Percentiles rank a stretch among this genome's conserved stretches.
phyloP scores from a whole-genome alignment of 352 stramenopile species.

The Phytophthora pseudosyringae region DNA sequence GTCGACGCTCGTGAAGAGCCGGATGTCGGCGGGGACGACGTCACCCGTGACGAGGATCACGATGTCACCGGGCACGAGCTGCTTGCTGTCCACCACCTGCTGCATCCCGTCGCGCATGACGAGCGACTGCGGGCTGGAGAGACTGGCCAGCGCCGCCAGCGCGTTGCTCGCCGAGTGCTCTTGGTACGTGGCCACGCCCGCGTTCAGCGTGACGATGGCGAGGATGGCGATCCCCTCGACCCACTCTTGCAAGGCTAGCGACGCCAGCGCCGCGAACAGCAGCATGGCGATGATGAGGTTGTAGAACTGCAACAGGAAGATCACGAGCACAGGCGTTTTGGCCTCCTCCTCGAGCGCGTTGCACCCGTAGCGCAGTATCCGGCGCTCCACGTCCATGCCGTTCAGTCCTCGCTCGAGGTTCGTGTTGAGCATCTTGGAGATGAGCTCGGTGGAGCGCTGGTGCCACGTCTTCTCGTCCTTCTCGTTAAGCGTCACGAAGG shows the following conservation, averaged over 20 bases:
- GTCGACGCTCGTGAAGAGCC: slow-evolving; percentile 86
- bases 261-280: slow-evolving; percentile 61
- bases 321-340: slow-evolving; percentile 59
- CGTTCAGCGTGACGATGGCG: slow-evolving; percentile 71
- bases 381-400: slow-evolving; percentile 46
- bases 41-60: slow-evolving; percentile 93
- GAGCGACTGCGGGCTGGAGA: slow-evolving; percentile 70
- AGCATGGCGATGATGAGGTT: slow-evolving; percentile 81
- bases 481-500: slow-evolving; percentile 63
- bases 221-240: slow-evolving; percentile 78
- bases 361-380: slow-evolving; percentile 50
- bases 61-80: slow-evolving; percentile 80
- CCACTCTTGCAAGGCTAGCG: slow-evolving; percentile 63
- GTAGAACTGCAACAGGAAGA: slow-evolving; percentile 83
- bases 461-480: slow-evolving; percentile 62
- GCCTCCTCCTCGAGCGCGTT: slow-evolving; percentile 76
- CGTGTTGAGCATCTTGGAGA: slow-evolving; percentile 62
- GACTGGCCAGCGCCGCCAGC: slow-evolving; percentile 58
- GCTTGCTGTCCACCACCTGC: slow-evolving; percentile 68
- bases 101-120: slow-evolving; percentile 72
- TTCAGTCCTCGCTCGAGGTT: slow-evolving; percentile 56
- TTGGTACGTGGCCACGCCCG: slow-evolving; percentile 63
- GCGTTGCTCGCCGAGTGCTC: slow-evolving; percentile 72
- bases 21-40: slow-evolving; percentile 92
- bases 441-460: slow-evolving; percentile 46